These are phyloP conservation scores for Saccharum hybrid DNA, from an alignment of 202 grass and related monocot species.

Conservation along the genomic window DNA sequence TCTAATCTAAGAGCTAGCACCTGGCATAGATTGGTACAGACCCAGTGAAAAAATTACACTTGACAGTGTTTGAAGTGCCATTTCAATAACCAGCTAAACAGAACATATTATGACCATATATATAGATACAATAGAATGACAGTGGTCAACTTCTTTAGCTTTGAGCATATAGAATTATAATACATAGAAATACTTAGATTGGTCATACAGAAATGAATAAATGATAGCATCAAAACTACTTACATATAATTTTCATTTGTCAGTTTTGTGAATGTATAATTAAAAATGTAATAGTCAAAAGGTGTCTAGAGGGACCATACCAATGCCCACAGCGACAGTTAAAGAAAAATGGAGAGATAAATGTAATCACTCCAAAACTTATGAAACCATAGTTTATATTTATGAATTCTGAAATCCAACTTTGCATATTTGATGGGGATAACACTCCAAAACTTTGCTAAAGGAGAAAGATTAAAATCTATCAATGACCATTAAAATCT, in stretches of 20 bases:
- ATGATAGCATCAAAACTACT: too few species aligned
- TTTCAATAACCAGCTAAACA: conserved; percentile 19
- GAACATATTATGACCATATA: neutral
- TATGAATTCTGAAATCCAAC: conserved; percentile 4
- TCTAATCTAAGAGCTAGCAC: conserved; percentile 22
- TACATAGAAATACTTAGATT: neutral
- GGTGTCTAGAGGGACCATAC: too few species aligned
- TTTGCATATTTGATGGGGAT: neutral
- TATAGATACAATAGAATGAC: neutral
- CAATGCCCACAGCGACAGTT: neutral
- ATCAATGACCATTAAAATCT: conserved; percentile 1
- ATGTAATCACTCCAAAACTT: conserved; percentile 25
- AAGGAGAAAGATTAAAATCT: conserved; percentile 8
- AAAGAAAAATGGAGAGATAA: neutral
- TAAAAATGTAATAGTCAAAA: too few species aligned
- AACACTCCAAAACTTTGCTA: neutral
- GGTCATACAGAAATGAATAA: neutral
- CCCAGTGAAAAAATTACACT: neutral
- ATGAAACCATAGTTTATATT: conserved; percentile 26
- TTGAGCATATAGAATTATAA: neutral
- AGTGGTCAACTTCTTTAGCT: neutral
- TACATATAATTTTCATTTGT: too few species aligned
- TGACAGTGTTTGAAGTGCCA: conserved; percentile 14
- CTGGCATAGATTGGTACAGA: neutral
- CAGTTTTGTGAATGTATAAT: too few species aligned